A percentile compares a stretch with the other conserved stretches of the same genome.
These are phyloP conservation scores for Picea mariana DNA, from an alignment of 83 land plant species.

Conservation along the genomic window DNA sequence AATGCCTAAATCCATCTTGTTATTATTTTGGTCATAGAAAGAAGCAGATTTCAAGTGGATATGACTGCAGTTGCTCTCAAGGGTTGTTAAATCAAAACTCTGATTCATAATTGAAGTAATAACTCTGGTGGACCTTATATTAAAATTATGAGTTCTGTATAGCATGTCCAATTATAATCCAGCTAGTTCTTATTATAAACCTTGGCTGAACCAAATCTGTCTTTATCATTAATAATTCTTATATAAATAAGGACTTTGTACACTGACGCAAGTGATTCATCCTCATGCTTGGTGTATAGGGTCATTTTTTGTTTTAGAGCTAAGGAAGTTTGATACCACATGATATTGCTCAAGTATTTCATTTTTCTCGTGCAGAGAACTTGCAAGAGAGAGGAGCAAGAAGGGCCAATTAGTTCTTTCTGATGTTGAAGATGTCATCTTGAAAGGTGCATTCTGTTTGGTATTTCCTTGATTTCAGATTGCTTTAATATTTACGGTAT, in stretches of 20 bases:
- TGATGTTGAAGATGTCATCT: constrained; percentile 69
- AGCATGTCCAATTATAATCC: background rate
- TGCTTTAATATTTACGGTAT: background rate
- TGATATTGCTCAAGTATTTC: background rate
- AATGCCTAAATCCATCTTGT: too few relatives aligned
- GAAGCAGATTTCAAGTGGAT: too few relatives aligned
- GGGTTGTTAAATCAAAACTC: too few relatives aligned
- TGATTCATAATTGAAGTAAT: too few relatives aligned
- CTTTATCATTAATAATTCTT: background rate
- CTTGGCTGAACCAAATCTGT: background rate
- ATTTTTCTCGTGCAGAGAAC: constrained; percentile 46
- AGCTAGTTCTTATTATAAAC: background rate
- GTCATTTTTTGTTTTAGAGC: constrained; percentile 1
- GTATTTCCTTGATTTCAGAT: background rate
- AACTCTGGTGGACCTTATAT: too few relatives aligned
- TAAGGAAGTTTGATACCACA: background rate
- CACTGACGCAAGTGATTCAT: background rate
- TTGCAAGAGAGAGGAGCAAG: constrained; percentile 64
- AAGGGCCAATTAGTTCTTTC: constrained; percentile 60
- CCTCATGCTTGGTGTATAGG: background rate
- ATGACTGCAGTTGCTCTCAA: too few relatives aligned
- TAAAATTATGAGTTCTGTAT: too few relatives aligned
- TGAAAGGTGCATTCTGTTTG: constrained; percentile 58
- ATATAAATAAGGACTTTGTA: background rate
- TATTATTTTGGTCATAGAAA: too few relatives aligned